A percentile compares a stretch with the other conserved stretches of the same genome.
These are phyloP conservation scores for Tylopilus subfusipes DNA, from an alignment of 768 basidiomycete species.

Conservation along the genomic window DNA sequence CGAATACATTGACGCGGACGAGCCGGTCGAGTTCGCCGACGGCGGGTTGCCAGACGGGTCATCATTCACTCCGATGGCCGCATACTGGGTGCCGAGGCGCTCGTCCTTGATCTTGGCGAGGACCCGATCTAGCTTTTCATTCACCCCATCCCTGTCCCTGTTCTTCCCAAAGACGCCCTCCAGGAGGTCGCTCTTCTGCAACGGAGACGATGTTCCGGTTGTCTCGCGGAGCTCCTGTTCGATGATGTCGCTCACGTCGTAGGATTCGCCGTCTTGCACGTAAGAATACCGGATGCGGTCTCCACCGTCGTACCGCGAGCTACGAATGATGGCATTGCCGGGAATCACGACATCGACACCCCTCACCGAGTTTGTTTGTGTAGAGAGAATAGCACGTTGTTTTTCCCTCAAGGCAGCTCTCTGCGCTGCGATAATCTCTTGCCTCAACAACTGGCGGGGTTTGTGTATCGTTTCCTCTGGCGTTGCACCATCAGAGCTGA, in stretches of 20 bases:
- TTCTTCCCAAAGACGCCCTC: slow-evolving; percentile 61
- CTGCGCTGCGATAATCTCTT: slow-evolving; percentile 93
- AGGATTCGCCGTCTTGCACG: slow-evolving; percentile 88
- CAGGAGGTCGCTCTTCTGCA: slow-evolving; percentile 55
- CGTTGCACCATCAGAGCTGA: slow-evolving; percentile 42
- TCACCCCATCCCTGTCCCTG: slow-evolving; percentile 57
- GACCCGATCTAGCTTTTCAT: slow-evolving; percentile 70
- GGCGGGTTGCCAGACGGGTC: slow-evolving; percentile 23
- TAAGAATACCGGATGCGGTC: slow-evolving; percentile 91
- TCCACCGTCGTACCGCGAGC: slow-evolving; percentile 65
- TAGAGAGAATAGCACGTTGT: slow-evolving; percentile 79
- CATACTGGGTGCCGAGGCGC: slow-evolving; percentile 38
- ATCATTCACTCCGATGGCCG: slow-evolving; percentile 1
- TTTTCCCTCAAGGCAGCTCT: slow-evolving; percentile 82
- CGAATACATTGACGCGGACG: slow-evolving; percentile 57
- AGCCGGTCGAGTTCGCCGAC: slow-evolving; percentile 27
- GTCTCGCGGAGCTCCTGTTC: slow-evolving; percentile 81
- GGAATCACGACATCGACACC: slow-evolving; percentile 88
- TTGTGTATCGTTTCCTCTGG: slow-evolving; percentile 35
- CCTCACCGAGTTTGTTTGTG: slow-evolving; percentile 78
- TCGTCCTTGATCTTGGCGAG: slow-evolving; percentile 72
- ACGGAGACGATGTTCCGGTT: slow-evolving; percentile 26
- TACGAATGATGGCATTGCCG: slow-evolving; percentile 81
- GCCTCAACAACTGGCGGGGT: slow-evolving; percentile 52
- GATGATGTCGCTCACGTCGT: slow-evolving; percentile 90